A percentile compares a stretch with the other conserved stretches of the same genome.
Conservation (phyloP, 2,329 filamentous ascomycete species). For the Chrysoporthe austroafricana region DNA sequence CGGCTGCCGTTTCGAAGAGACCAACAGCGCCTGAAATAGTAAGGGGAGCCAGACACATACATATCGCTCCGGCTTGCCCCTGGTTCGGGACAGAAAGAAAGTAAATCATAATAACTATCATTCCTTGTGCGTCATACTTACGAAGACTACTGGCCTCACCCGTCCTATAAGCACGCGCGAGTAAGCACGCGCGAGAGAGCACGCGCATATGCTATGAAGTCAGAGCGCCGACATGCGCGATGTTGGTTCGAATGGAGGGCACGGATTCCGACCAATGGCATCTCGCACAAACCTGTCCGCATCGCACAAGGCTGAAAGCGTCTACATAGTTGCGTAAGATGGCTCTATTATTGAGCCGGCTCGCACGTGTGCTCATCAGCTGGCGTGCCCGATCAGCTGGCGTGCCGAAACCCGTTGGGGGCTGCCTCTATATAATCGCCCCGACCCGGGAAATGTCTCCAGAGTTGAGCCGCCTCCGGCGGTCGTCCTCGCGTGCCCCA, state of each 20-base stretch:
- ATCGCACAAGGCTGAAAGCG: too few species aligned
- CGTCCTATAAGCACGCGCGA: background rate
- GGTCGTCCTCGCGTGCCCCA: background rate
- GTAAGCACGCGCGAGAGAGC: background rate
- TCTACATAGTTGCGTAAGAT: too few species aligned
- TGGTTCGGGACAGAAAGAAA: background rate
- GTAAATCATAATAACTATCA: constrained; percentile 1
- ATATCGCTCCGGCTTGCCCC: background rate
- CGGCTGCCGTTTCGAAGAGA: background rate
- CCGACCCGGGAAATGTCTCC: background rate
- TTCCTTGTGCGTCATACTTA: background rate
- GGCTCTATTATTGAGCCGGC: too few species aligned
- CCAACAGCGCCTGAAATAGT: background rate
- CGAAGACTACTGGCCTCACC: background rate
- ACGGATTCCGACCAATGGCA: too few species aligned
- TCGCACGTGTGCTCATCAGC: too few species aligned
- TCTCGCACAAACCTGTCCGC: too few species aligned
- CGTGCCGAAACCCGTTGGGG: too few species aligned
- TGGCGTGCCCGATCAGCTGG: too few species aligned
- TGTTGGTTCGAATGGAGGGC: too few species aligned
- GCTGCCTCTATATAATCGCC: too few species aligned
- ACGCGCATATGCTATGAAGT: background rate
- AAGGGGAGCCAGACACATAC: background rate
- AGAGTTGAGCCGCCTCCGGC: background rate
- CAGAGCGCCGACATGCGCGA: too few species aligned